Base-by-base conservation (phyloP, 306 rosid genomes). In the Castanea sativa region DNA sequence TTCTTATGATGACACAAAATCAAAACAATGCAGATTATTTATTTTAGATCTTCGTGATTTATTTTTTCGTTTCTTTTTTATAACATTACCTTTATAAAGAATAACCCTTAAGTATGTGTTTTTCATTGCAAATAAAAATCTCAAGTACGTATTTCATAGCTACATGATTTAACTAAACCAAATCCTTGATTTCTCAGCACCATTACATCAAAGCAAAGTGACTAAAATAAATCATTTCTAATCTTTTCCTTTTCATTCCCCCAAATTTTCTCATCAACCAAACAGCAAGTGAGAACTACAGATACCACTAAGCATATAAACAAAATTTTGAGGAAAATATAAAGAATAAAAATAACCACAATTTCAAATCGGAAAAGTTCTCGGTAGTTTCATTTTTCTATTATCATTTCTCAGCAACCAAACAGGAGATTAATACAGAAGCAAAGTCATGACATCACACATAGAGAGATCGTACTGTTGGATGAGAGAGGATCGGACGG, bases 401-500 rank as follows among this genome's bases (percentile, higher is more conserved):
- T 21, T 23, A 55, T 21, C 74, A 49, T 78, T 69, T 74, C 81
- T 78, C 68, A 12, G 70, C 11, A 32, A 18, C 77, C 77, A 79
- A 84, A 58, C 80, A 73, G 63, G 55, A 3, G 2, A 30, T 1
- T 52, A 25, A 16, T 35, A 29, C 16, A 56, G 4, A 21, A 1
- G 20, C 23, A 35, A 55, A n/a, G 45, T 41, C 7, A 60, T 25
- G 52, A 32, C 1, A 25, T 32, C n/a, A 29, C 56, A 10, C 9
- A 73, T 14, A 32, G 41, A 13, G 55, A 56, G 71, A 60, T 49
- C 79, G 35, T 81, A 89, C 92, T 85, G 89, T 43, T 85, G 25
- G 60, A 77, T 11, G 81, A 89, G 75, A 74, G 91, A 85, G 75
- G 91, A 85, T 78, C 91, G 87, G 79, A 79, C 15, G 64, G 86